Conservation (phyloP, 2,329 filamentous ascomycete genomes). For the Bipolaris zeicola region DNA sequence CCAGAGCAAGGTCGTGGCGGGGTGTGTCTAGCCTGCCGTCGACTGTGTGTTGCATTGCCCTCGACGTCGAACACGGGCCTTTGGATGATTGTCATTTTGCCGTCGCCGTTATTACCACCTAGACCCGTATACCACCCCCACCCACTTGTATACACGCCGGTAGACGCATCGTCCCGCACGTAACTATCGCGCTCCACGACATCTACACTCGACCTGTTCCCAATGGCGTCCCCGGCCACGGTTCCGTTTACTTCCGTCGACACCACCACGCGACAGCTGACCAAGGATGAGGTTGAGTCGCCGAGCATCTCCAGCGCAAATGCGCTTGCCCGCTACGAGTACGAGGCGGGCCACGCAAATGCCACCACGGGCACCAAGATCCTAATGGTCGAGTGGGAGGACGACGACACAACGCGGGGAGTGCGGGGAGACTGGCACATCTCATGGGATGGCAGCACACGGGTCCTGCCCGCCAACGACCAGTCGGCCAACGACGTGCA, state of each 20-base stretch:
- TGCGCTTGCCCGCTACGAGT: constrained; percentile 85
- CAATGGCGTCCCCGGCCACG: constrained; percentile 44
- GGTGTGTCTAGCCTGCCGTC: constrained; percentile 18
- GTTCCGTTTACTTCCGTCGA: constrained; percentile 52
- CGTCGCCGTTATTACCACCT: constrained; percentile 39
- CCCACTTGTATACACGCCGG: constrained; percentile 24
- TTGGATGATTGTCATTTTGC: constrained; percentile 36
- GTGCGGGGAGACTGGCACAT: constrained; percentile 71
- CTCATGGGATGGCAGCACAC: constrained; percentile 80
- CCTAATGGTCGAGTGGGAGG: constrained; percentile 90
- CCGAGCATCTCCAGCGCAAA: constrained; percentile 57
- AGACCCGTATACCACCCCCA: constrained; percentile 42
- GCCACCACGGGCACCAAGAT: constrained; percentile 78
- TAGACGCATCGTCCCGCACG: constrained; percentile 32
- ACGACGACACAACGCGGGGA: constrained; percentile 58
- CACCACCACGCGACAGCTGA: constrained; percentile 40
- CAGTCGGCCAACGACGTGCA: constrained; percentile 57
- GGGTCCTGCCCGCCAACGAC: constrained; percentile 70
- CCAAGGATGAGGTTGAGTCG: constrained; percentile 52
- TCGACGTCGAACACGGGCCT: constrained; percentile 34
- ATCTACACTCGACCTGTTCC: constrained; percentile 27
- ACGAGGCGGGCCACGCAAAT: constrained; percentile 75
- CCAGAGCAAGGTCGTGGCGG: constrained; percentile 20
- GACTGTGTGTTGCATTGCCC: constrained; percentile 28
- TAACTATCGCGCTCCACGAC: constrained; percentile 30